Base-by-base conservation (phyloP, 2,329 filamentous ascomycete species). In the Penicillium freii region DNA sequence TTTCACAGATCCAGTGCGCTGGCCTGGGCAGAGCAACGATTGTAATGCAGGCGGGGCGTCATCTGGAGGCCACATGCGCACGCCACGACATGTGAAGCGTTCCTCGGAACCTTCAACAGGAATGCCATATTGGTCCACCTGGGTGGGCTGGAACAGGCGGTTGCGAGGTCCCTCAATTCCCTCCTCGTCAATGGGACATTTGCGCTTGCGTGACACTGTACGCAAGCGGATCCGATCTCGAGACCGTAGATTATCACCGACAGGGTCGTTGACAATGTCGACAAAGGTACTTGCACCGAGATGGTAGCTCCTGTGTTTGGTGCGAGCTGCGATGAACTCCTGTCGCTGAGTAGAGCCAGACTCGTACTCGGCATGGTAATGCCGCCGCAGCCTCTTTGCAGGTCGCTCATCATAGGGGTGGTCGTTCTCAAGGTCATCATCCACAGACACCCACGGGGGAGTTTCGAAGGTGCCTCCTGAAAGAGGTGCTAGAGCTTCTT, bases 281-380 rank as follows among this genome's bases (percentile, higher is more conserved):
- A 79, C 54, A 58, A 78, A 79, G 11, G 75, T 70, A 9, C 72
- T 71, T 25, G 75, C 68, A 21, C 73, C 73, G 45, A 71, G 68
- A 40, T 77, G 72, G 60, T 79, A 79, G 25, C 70, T 69, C 51
- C 73, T 74, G 57, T 73, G 75, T 51, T 78, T 79, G 0, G 76
- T 79, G 57, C 74, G 75, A 17, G 75, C 75, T 3, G 77, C 66
- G 43, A 78, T 78, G 57, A 77, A 79, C 54, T 78, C 76, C 15
- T 67, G 72, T 23, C 69, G 68, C 1, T 45, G 52, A 8, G 61
- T 53, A 17, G 59, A 45, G 4, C 59, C 57, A 9, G 54, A 43
- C 21, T 71, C 67, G 59, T 77, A 77, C 62, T 79, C 77, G 10
- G 68, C 51, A 53, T 78, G 77, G 17, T 74, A 74, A 58, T 76